Evolutionary conservation across 306 rosid genomes (phyloP).

Genomic region (Fragaria iinumae): DNA sequence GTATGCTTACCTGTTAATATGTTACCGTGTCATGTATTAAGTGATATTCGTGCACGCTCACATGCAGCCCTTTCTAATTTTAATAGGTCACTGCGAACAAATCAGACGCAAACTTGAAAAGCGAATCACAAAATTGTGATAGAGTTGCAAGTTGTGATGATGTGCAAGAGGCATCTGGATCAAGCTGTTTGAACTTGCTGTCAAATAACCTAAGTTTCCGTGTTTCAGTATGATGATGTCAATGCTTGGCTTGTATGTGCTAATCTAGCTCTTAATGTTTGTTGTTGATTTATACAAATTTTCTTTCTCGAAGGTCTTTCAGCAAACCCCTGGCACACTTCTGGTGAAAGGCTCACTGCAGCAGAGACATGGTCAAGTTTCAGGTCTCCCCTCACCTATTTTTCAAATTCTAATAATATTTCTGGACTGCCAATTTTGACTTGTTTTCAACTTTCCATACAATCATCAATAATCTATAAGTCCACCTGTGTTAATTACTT

Average conservation of each 20-base stretch:
- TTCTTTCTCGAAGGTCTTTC: constrained; percentile 63
- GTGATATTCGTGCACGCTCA: constrained; percentile 18
- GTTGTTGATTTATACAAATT: constrained; percentile 5
- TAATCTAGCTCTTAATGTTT: constrained; percentile 13
- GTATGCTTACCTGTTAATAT: constrained; percentile 41
- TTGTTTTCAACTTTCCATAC: neutral
- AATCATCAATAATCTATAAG: neutral
- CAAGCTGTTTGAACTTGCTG: constrained; percentile 33
- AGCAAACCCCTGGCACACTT: constrained; percentile 80
- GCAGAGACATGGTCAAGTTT: constrained; percentile 44
- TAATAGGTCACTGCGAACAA: constrained; percentile 53
- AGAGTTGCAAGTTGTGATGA: constrained; percentile 32
- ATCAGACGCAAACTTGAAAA: constrained; percentile 53
- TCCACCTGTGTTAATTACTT: neutral
- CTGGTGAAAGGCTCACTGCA: constrained; percentile 82
- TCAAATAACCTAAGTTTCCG: constrained; percentile 42
- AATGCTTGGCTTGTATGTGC: constrained; percentile 18
- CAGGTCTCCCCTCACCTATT: constrained; percentile 49
- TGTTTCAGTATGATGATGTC: constrained; percentile 47
- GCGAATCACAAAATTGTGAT: constrained; percentile 31
- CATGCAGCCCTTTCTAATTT: constrained; percentile 22
- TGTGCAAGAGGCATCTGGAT: constrained; percentile 27
- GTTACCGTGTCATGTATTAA: constrained; percentile 9
- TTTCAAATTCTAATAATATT: neutral
- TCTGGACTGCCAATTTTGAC: neutral